Base-by-base conservation (phyloP, 768 basidiomycete genomes). In the Amanita pseudoporphyria region DNA sequence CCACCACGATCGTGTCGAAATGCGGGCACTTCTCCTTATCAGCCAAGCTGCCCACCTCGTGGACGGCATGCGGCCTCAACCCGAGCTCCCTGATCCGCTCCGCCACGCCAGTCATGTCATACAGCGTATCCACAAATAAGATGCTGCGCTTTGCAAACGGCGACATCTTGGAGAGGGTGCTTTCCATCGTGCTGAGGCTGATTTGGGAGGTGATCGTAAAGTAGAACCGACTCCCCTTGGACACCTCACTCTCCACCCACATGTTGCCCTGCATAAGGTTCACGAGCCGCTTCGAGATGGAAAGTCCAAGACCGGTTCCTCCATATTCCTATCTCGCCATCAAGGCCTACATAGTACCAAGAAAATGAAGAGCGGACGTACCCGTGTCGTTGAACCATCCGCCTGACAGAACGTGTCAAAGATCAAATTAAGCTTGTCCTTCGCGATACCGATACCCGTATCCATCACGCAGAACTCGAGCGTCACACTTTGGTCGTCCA, bases 321-420 rank as follows among this genome's bases (percentile, higher is more conserved):
- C 95, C 95, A 56, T 97, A 97, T 74, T 97, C 93, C 86, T 91
- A 58, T 12, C 2, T 18, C 16, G 30, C 26, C 5, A 39, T 45
- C 6, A 54, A n/a, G 40, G 6, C 16, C 30, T n/a, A 2, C 26
- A 10, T 6, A 33, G 10, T 16, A 6, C 21, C 43, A 5, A 2
- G 19, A 53, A 38, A 52, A 52, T 13, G 28, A 53, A 49, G 44
- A 52, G 45, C 47, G 41, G 38, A 71, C 84, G 37, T 58, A 89
- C 90, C 60, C 95, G 69, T 5, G 94, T 98, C 3, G 96, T 98
- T 6, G 93, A 97, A 21, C 96, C 96, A 71, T 98, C 96, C 0
- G 96, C 96, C 62, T 98, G 96, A 56, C 90, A 92, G 69, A 99
- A 99, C 1, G 96, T 98, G 62, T 99, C 96, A 67, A 98, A 99